Conservation (phyloP, 2,329 filamentous ascomycete genomes). For the Tolypocladium album region DNA sequence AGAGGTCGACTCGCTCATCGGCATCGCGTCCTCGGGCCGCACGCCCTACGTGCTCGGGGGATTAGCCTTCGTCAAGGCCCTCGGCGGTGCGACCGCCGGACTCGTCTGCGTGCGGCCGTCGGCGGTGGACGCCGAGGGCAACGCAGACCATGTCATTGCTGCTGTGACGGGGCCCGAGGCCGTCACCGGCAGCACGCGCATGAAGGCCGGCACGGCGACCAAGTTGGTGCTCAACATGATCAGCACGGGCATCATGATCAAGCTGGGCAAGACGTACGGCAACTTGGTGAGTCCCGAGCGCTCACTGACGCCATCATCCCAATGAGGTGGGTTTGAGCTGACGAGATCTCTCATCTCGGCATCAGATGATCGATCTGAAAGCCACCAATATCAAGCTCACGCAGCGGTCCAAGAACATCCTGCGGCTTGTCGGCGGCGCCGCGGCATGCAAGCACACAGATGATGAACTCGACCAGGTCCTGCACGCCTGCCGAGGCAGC, state of each 20-base stretch:
- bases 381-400: constrained; percentile 25
- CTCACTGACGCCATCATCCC: background rate
- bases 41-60: constrained; percentile 29
- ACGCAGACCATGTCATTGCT: constrained; percentile 19
- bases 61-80: constrained; percentile 17
- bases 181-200: constrained; percentile 32
- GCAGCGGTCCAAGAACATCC: constrained; percentile 12
- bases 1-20: constrained; percentile 24
- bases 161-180: constrained; percentile 30
- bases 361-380: constrained; percentile 14
- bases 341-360: background rate
- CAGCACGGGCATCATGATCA: constrained; percentile 29
- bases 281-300: constrained; percentile 20
- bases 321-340: constrained; percentile 4
- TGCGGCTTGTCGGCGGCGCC: constrained; percentile 7
- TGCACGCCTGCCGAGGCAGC: constrained; percentile 6
- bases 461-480: constrained; percentile 8
- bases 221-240: constrained; percentile 32
- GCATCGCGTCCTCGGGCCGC: constrained; percentile 30
- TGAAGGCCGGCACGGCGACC: constrained; percentile 33
- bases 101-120: constrained; percentile 25
- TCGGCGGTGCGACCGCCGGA: constrained; percentile 25
- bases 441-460: constrained; percentile 7
- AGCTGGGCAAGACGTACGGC: constrained; percentile 28
- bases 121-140: constrained; percentile 8